Evolutionary conservation across 768 basidiomycete species (phyloP), one percentile per base, ranked within the genome.

Genomic region (Crucibulum laeve): DNA sequence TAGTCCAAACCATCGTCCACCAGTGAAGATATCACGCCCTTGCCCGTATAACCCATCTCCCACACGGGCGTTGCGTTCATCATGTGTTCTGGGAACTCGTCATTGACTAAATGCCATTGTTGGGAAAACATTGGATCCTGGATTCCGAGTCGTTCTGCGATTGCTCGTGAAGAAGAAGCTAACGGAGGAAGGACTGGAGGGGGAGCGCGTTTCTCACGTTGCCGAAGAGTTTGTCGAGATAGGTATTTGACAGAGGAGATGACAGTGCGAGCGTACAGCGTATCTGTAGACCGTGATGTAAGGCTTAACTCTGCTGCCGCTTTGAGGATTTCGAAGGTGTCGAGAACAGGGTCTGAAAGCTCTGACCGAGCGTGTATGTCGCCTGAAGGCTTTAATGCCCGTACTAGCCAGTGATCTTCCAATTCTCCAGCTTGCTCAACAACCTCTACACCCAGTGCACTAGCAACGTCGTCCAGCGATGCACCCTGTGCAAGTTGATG

Each of bases 1-100:
- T 92, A 90, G 61, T 98, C 96, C 50, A 99, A 62, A 1, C 96
- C 96, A 59, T 99, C 96, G 59, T 99, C 96, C 18, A 99, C 84
- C 35, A 99, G 71, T 7, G 91, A 91, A 3, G 90, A 77, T 32
- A 90, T 84, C 22, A 97, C 71, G 5, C 91, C 94, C 53, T 81
- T 73, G 1, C 96, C 96, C 0, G 86, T 91, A 50, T 93, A 74
- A 3, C 91, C 94, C 67, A 85, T 77, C 23, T 87, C 88, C 96
- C 96, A 99, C 0, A 96, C 70, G 8, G 79, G 74, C 0, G 91
- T 87, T n/a, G 92, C 88, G 55, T 99, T 98, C 83, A 99, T 87
- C 73, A 76, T 82, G 51, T 90, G 79, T 54, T 87, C 78, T 3
- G 84, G 87, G 51, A 72, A 80, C 25, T 89, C 76, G 47, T 87